Evolutionary conservation across 1,284 basidiomycete genomes (phyloP).

Genomic region (Trichosporon coremiiforme): DNA sequence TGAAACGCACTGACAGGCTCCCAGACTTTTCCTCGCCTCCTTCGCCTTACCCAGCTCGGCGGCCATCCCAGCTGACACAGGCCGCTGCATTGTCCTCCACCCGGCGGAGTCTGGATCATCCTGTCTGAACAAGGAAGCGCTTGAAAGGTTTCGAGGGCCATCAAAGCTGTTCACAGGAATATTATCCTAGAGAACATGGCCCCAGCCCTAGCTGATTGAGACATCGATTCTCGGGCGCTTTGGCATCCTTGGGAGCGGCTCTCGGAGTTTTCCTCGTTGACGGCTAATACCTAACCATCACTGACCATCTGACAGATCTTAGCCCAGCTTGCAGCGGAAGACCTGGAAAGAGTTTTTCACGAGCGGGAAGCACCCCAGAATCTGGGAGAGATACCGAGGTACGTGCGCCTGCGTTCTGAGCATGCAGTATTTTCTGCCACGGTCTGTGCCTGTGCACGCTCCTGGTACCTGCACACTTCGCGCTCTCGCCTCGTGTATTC

Average conservation of each 20-base stretch:
- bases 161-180: too few species aligned
- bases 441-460: neutral
- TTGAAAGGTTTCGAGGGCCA: neutral
- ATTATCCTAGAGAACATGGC: too few species aligned
- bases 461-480: neutral
- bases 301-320: too few species aligned
- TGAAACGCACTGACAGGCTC: neutral
- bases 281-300: too few species aligned
- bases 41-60: neutral
- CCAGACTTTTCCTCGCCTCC: neutral
- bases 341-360: too few species aligned
- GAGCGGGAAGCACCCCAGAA: neutral
- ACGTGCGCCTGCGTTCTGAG: neutral
- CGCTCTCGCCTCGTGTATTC: neutral
- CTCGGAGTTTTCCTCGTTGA: too few species aligned
- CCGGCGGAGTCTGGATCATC: neutral
- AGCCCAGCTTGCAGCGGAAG: too few species aligned
- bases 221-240: too few species aligned
- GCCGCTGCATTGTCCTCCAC: neutral
- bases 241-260: too few species aligned
- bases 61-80: neutral
- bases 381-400: neutral
- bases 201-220: too few species aligned
- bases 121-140: neutral
- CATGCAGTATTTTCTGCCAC: neutral